Base-by-base conservation (phyloP, 1,139 yeast species). In the Kazachstania sp. region DNA sequence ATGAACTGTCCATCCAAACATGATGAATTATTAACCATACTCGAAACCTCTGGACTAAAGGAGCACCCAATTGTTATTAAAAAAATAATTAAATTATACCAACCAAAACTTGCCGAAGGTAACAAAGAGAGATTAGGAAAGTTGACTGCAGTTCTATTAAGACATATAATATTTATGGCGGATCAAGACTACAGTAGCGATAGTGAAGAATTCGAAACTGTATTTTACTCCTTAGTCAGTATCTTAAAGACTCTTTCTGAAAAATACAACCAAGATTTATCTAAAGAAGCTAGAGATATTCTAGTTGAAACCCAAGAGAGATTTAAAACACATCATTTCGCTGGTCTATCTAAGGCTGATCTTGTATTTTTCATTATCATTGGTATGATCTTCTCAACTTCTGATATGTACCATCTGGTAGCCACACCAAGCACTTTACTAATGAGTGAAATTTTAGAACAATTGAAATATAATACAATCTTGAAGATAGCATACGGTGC, bases 381-480 rank as follows among this genome's bases (percentile, higher is more conserved):
- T 51, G 97, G 97, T 9, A 71, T 75, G 48, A 63, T 90, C 11
- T 94, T 85, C 61, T 88, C 98, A 1, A 86, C 97, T 1, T 92
- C 98, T 0, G 99, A 94, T 71, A 94, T 88, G 61, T 92, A 86
- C 66, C 97, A 94, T 71, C 73, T 87, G 53, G 83, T 92, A 16
- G 90, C 83, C 4, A 88, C 97, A 0, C 96, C 97, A 2, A 76
- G 94, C 1, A 70, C 79, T 36, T 75, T 92, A 37, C 66, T 87
- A 40, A 79, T 88, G 71, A 78, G 83, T 46, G 92, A 87, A 64
- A 72, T 79, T 23, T 68, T 90, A 46, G 78, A 83, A 37, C 77
- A 75, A 51, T 60, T 74, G 32, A 69, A 74, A 35, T 62, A 69
- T 28, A 63, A 64, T 28, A 57, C 71, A 6, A 50, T 70, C 28